These are phyloP conservation scores for Vitis hybrid DNA, from an alignment of 177 flowering plant species.

Conservation along the genomic window DNA sequence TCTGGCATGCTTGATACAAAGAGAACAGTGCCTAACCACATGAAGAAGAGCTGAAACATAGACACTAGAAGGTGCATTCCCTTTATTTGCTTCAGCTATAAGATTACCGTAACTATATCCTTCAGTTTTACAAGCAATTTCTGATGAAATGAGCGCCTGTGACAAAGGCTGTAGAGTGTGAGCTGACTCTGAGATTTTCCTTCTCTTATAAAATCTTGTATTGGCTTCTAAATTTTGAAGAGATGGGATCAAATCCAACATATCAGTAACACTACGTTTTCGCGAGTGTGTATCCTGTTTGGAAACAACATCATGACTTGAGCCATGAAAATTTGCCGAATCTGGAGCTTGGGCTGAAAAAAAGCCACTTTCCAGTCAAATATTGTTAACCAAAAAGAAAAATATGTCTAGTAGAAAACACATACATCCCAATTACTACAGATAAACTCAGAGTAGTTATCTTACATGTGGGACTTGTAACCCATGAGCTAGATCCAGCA, in stretches of 20 bases:
- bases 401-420: conserved; percentile 6
- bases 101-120: conserved; percentile 68
- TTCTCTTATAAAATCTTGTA: conserved; percentile 45
- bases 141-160: conserved; percentile 27
- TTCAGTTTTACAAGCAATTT: conserved; percentile 38
- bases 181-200: conserved; percentile 43
- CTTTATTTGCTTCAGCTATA: conserved; percentile 87
- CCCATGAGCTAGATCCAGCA: conserved; percentile 43
- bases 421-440: conserved; percentile 10
- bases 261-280: conserved; percentile 71
- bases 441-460: conserved; percentile 18
- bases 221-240: conserved; percentile 40
- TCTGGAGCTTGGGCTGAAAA: conserved; percentile 65
- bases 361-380: conserved; percentile 12
- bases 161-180: conserved; percentile 22
- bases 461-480: conserved; percentile 66
- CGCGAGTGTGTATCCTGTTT: conserved; percentile 42
- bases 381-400: neutral
- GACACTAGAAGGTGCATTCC: conserved; percentile 70
- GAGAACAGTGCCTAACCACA: conserved; percentile 92
- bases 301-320: conserved; percentile 30
- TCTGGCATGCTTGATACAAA: conserved; percentile 89
- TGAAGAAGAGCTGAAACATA: conserved; percentile 86
- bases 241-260: conserved; percentile 71
- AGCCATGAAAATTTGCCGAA: conserved; percentile 25